These are phyloP conservation scores for Globisporangium viniferum DNA, from an alignment of 352 stramenopile species.

Conservation along the genomic window DNA sequence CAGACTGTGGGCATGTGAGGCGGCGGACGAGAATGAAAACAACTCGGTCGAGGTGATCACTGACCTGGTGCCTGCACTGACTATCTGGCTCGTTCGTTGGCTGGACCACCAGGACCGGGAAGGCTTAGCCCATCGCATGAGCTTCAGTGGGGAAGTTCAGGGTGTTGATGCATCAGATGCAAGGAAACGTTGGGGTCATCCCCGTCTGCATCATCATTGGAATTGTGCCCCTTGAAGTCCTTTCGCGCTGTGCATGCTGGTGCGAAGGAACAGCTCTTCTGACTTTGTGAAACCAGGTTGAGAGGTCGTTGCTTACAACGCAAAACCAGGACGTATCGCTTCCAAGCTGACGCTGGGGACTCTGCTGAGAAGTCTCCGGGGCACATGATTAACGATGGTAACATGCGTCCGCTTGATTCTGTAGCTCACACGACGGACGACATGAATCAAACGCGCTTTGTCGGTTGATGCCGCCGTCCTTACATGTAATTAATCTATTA, in stretches of 20 bases:
- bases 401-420: not conserved
- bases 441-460: not conserved
- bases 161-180: not conserved
- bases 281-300: too few relatives aligned
- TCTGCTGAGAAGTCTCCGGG: not conserved
- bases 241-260: not conserved
- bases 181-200: not conserved
- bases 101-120: not conserved
- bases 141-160: not conserved
- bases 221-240: not conserved
- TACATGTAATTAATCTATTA: not conserved
- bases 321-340: not conserved
- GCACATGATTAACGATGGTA: not conserved
- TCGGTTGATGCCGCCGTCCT: not conserved
- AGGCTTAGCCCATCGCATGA: not conserved
- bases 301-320: too few relatives aligned
- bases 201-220: not conserved
- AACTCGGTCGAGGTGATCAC: not conserved
- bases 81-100: not conserved
- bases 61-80: not conserved
- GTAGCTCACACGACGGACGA: not conserved
- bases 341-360: not conserved
- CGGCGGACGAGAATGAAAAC: not conserved
- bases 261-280: not conserved
- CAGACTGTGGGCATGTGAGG: not conserved